Conservation (phyloP, 2,329 filamentous ascomycete species). For the Microascus cirrosus region DNA sequence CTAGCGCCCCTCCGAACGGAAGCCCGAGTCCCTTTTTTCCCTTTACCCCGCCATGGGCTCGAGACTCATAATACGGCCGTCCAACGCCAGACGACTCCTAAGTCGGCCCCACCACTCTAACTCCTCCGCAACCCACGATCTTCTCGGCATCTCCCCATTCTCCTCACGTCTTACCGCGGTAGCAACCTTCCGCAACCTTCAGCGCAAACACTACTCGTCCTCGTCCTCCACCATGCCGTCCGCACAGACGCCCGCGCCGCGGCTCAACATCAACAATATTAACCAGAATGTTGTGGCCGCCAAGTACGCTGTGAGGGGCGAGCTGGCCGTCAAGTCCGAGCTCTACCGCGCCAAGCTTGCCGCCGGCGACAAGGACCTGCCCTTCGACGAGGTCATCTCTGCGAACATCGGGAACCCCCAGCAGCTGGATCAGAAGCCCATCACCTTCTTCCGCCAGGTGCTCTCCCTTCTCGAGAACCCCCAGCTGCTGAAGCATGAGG, state of each 20-base stretch:
- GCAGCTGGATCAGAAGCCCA: slow-evolving; percentile 96
- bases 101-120: neutral
- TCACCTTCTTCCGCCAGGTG: slow-evolving; percentile 98
- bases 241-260: slow-evolving; percentile 21
- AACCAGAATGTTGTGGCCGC: slow-evolving; percentile 80
- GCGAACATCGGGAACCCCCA: slow-evolving; percentile 99
- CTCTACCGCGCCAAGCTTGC: slow-evolving; percentile 68
- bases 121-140: neutral
- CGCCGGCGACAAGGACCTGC: slow-evolving; percentile 49
- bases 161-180: neutral
- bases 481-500: slow-evolving; percentile 66
- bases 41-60: neutral
- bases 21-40: neutral
- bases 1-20: too few species aligned
- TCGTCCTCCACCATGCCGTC: slow-evolving; percentile 17
- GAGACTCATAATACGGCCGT: neutral
- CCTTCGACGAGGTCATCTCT: slow-evolving; percentile 84
- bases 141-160: neutral
- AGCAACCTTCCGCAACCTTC: neutral
- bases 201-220: neutral
- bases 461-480: slow-evolving; percentile 90
- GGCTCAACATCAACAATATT: slow-evolving; percentile 74
- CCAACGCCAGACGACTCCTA: neutral
- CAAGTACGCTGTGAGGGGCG: slow-evolving; percentile 93
- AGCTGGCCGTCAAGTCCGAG: slow-evolving; percentile 88